Evolutionary conservation across 2,329 filamentous ascomycete genomes (phyloP).

Genomic region (Phaeosphaeriaceae sp.): DNA sequence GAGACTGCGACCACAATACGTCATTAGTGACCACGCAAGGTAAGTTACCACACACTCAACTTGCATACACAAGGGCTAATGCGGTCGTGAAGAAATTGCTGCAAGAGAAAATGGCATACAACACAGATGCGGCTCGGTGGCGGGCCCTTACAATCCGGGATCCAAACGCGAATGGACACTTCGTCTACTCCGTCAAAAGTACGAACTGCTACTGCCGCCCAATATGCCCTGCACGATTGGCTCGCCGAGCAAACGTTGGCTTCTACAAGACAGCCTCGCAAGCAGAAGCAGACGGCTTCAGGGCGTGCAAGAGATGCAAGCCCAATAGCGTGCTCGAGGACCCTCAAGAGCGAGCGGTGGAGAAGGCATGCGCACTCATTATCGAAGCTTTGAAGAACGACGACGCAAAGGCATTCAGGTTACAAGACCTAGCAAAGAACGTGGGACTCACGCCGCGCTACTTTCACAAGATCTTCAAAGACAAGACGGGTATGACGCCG

Average conservation of each 20-base stretch:
- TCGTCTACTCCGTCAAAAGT: slow-evolving; percentile 64
- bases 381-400: slow-evolving; percentile 29
- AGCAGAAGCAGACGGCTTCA: slow-evolving; percentile 59
- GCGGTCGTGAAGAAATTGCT: not conserved
- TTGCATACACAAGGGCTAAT: not conserved
- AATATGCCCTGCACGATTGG: slow-evolving; percentile 66
- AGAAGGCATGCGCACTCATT: slow-evolving; percentile 44
- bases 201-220: slow-evolving; percentile 68
- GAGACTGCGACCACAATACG: not conserved
- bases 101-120: slow-evolving; percentile 32
- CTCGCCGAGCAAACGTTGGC: slow-evolving; percentile 62
- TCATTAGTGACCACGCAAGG: not conserved
- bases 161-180: slow-evolving; percentile 51
- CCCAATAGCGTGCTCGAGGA: slow-evolving; percentile 52
- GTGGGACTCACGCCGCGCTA: slow-evolving; percentile 64
- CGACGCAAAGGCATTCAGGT: slow-evolving; percentile 34
- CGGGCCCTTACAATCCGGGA: slow-evolving; percentile 56
- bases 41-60: not conserved
- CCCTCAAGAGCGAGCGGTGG: slow-evolving; percentile 55
- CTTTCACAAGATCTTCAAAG: slow-evolving; percentile 66
- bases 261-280: slow-evolving; percentile 59
- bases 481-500: slow-evolving; percentile 60
- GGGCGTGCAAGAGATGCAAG: slow-evolving; percentile 66
- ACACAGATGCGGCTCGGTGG: slow-evolving; percentile 44
- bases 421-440: slow-evolving; percentile 59